phyloP scores from a whole-genome alignment of 129 eudicot species.

The Erigeron canadensis region DNA sequence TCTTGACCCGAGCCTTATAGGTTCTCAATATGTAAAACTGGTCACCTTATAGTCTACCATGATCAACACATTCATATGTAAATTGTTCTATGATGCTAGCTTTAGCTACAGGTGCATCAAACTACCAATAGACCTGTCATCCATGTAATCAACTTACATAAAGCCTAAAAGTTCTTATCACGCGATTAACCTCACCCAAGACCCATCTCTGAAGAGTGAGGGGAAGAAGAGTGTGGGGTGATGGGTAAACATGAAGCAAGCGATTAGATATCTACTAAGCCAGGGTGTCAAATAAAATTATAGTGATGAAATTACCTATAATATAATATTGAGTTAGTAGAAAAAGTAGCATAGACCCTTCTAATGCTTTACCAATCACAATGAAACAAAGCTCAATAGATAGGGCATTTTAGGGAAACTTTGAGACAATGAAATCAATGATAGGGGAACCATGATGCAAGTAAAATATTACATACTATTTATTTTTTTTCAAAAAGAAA shows the following conservation, averaged over 20 bases:
- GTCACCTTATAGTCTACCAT: too few relatives aligned
- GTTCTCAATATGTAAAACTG: too few relatives aligned
- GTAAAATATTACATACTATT: conserved; percentile 54
- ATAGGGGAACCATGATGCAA: background rate
- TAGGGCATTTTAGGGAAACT: background rate
- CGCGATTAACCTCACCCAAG: too few relatives aligned
- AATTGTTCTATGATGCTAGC: background rate
- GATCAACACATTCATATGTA: background rate
- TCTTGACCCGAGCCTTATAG: too few relatives aligned
- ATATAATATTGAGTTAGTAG: conserved; percentile 68
- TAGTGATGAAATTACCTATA: conserved; percentile 60
- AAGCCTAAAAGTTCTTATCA: background rate
- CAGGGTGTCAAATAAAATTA: too few relatives aligned
- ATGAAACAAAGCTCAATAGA: conserved; percentile 51
- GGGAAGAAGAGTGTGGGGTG: too few relatives aligned
- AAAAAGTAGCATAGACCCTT: conserved; percentile 55
- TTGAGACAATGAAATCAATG: conserved; percentile 14
- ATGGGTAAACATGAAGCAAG: background rate
- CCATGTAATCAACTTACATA: background rate
- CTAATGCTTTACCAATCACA: conserved; percentile 57
- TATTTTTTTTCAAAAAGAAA: conserved; percentile 69
- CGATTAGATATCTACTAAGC: too few relatives aligned
- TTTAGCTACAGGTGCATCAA: background rate
- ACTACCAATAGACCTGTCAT: conserved; percentile 9
- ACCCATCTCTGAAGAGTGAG: too few relatives aligned